Conservation (phyloP, 768 basidiomycete species). For the Mycena venus region DNA sequence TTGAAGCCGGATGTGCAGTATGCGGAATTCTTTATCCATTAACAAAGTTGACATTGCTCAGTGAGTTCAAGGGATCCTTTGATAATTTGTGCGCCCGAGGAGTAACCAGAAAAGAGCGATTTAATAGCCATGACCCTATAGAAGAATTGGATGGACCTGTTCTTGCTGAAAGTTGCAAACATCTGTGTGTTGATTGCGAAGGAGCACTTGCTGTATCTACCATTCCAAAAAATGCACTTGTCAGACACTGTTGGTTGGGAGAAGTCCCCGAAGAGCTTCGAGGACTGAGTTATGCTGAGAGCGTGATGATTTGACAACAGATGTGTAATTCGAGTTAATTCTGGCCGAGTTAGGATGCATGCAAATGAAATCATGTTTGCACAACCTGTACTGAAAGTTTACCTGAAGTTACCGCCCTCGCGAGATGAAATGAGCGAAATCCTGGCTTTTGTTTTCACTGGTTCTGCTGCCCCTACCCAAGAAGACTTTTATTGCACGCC, state of each 20-base stretch:
- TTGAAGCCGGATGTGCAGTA: not conserved
- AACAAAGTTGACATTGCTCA: not conserved
- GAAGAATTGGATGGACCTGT: not conserved
- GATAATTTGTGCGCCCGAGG: not conserved
- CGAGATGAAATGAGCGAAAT: slow-evolving; percentile 39
- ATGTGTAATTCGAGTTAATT: slow-evolving; percentile 43
- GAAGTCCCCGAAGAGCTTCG: slow-evolving; percentile 7
- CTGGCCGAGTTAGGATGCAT: slow-evolving; percentile 41
- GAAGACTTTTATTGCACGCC: slow-evolving; percentile 6
- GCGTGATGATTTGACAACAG: not conserved
- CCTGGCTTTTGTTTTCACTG: slow-evolving; percentile 25
- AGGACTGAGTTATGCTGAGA: slow-evolving; percentile 11
- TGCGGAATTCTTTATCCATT: not conserved
- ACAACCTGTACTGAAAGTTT: slow-evolving; percentile 41
- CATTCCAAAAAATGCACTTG: slow-evolving; percentile 17
- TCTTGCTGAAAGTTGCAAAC: not conserved
- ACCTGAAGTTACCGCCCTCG: slow-evolving; percentile 39
- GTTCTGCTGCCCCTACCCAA: too few species aligned
- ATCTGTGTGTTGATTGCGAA: slow-evolving; percentile 10
- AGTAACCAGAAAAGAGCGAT: slow-evolving; percentile 1
- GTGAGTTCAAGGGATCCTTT: not conserved
- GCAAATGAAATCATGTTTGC: slow-evolving; percentile 48
- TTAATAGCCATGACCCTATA: too few species aligned
- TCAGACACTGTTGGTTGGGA: slow-evolving; percentile 27
- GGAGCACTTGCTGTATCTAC: not conserved